Conservation (phyloP, 208 protist species). For the Trypanosoma theileri region DNA sequence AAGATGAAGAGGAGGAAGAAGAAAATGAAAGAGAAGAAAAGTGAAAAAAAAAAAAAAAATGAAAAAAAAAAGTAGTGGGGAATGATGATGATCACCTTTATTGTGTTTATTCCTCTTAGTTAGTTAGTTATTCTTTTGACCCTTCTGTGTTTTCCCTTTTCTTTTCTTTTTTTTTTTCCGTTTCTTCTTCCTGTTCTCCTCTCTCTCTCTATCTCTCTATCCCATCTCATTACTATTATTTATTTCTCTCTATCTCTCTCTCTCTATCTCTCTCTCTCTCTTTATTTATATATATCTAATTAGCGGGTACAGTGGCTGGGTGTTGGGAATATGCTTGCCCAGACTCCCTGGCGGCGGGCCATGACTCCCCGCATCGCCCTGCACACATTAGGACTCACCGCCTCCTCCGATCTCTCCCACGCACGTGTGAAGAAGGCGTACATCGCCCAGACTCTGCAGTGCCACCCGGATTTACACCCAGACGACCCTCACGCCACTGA, state of each 20-base stretch:
- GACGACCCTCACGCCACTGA: conserved; percentile 69
- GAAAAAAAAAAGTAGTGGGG: no score
- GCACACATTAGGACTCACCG: conserved; percentile 43
- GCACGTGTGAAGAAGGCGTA: conserved; percentile 77
- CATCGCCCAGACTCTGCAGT: conserved; percentile 67
- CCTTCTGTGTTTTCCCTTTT: not conserved
- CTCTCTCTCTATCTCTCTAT: conserved; percentile 17
- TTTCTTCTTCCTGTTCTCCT: not conserved
- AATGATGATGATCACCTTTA: not conserved
- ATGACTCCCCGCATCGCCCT: conserved; percentile 68
- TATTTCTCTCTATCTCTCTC: conserved; percentile 1
- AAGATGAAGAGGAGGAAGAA: conserved; percentile 17
- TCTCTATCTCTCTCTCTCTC: not conserved
- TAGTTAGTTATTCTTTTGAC: not conserved
- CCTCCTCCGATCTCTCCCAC: conserved; percentile 40
- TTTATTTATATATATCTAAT: not conserved
- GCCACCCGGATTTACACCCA: conserved; percentile 81
- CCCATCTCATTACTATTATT: conserved; percentile 22
- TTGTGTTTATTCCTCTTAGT: not conserved
- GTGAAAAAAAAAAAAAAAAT: not conserved
- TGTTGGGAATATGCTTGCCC: conserved; percentile 16
- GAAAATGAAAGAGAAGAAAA: conserved; percentile 6
- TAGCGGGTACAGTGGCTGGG: not conserved
- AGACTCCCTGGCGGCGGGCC: conserved; percentile 14
- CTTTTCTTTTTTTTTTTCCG: conserved; percentile 11